phyloP scores from a whole-genome alignment of 1,284 basidiomycete species.

The Trametes hirsuta region DNA sequence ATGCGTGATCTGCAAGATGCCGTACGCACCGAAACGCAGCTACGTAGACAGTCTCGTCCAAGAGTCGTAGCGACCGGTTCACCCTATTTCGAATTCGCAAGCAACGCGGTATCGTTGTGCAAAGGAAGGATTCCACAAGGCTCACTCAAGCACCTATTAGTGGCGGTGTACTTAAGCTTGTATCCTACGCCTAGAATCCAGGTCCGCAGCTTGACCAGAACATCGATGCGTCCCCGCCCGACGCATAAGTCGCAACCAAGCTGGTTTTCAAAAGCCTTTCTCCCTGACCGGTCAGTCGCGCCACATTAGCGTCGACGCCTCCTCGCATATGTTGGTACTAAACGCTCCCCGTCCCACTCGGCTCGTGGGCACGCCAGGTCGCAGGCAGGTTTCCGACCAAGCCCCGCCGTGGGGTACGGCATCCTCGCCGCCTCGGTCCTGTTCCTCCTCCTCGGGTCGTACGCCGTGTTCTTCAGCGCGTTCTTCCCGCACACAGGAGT shows the following conservation, averaged over 20 bases:
- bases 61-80: too few relatives aligned
- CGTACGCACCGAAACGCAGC: too few relatives aligned
- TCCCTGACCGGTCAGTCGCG: conserved; percentile 13
- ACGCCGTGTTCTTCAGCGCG: conserved; percentile 67
- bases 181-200: too few relatives aligned
- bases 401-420: conserved; percentile 46
- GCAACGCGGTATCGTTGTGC: too few relatives aligned
- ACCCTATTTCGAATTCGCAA: too few relatives aligned
- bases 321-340: not conserved
- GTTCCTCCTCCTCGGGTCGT: conserved; percentile 62
- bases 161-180: too few relatives aligned
- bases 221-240: conserved; percentile 21
- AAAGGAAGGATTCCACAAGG: too few relatives aligned
- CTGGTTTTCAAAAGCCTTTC: conserved; percentile 16
- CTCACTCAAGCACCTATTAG: too few relatives aligned
- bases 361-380: not conserved
- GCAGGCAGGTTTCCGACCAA: conserved; percentile 23
- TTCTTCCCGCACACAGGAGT: conserved; percentile 58
- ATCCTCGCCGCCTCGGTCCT: conserved; percentile 49
- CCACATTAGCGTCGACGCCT: not conserved
- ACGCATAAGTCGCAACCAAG: conserved; percentile 22
- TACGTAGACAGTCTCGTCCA: too few relatives aligned
- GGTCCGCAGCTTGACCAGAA: conserved; percentile 2
- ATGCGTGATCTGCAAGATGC: too few relatives aligned
- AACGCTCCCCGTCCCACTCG: not conserved